A percentile compares a stretch with the other conserved stretches of the same genome.
Evolutionary conservation across 208 protist species (phyloP).

Genomic region (Naegleria fowleri): DNA sequence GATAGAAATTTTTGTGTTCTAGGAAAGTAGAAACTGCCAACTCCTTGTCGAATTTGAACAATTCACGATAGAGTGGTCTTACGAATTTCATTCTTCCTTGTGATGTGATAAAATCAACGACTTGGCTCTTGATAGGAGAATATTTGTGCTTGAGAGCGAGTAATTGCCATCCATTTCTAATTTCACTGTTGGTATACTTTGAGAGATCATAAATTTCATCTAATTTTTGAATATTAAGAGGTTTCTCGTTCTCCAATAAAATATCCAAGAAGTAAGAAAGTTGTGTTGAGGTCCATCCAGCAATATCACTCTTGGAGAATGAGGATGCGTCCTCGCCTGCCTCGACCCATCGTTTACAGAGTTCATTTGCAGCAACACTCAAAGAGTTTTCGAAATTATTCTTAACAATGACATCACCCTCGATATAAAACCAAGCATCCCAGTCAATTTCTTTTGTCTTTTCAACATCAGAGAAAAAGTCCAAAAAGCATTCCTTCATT

Average conservation of each 20-base stretch:
- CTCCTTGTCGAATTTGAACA: background rate
- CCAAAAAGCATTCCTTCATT: slow-evolving; percentile 50
- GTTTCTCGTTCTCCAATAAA: background rate
- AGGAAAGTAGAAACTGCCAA: background rate
- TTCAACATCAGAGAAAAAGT: slow-evolving; percentile 41
- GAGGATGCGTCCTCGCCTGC: too few species aligned
- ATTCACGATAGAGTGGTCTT: slow-evolving; percentile 29
- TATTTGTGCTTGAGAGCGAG: background rate
- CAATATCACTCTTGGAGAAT: background rate
- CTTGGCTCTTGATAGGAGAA: background rate
- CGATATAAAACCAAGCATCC: slow-evolving; percentile 54
- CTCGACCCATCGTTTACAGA: slow-evolving; percentile 16
- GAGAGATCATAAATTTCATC: background rate
- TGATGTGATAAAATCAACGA: background rate
- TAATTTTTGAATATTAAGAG: background rate
- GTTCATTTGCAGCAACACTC: background rate
- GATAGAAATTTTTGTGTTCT: background rate
- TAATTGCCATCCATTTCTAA: slow-evolving; percentile 5
- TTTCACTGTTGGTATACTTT: background rate
- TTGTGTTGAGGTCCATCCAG: background rate
- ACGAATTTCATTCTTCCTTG: slow-evolving; percentile 42
- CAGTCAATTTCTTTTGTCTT: slow-evolving; percentile 55
- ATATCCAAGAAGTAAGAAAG: background rate
- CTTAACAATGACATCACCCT: slow-evolving; percentile 49
- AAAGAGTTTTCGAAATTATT: slow-evolving; percentile 28